Percentiles rank a stretch among this genome's conserved stretches.
Conservation (phyloP, 768 basidiomycete genomes). For the Fistulinella prunicolor region DNA sequence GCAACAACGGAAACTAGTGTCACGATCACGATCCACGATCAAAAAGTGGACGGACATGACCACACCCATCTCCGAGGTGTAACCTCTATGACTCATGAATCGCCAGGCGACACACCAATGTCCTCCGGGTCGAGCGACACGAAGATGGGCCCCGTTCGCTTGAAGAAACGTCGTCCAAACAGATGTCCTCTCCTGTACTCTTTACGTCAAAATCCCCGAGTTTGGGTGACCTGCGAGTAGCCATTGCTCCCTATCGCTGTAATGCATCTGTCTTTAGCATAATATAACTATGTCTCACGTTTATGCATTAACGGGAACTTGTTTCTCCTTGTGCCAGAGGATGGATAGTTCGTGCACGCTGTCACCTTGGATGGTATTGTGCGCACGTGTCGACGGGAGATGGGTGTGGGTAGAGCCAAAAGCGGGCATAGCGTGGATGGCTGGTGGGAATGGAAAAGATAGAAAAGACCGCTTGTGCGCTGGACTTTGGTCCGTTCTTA, state of each 20-base stretch:
- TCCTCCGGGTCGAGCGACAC: background rate
- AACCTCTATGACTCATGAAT: background rate
- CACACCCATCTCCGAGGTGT: constrained; percentile 10
- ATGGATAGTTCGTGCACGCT: background rate
- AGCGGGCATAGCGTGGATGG: too few species aligned
- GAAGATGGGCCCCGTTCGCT: background rate
- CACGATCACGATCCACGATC: background rate
- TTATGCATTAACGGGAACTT: too few species aligned
- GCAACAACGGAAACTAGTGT: constrained; percentile 8
- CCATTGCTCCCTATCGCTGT: background rate
- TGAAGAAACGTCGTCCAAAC: background rate
- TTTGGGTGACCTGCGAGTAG: too few species aligned
- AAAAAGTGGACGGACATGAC: constrained; percentile 1
- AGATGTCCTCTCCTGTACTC: too few species aligned
- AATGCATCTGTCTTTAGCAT: background rate
- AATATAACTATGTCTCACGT: background rate
- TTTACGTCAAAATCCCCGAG: too few species aligned
- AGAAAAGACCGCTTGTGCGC: background rate
- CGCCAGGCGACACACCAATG: background rate
- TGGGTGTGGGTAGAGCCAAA: background rate
- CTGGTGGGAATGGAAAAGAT: background rate
- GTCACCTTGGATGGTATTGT: background rate
- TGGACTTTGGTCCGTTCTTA: background rate
- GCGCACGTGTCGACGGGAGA: too few species aligned
- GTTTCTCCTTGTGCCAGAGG: too few species aligned